Conservation (phyloP, 2,329 filamentous ascomycete species). For the Anthostomella pinea region DNA sequence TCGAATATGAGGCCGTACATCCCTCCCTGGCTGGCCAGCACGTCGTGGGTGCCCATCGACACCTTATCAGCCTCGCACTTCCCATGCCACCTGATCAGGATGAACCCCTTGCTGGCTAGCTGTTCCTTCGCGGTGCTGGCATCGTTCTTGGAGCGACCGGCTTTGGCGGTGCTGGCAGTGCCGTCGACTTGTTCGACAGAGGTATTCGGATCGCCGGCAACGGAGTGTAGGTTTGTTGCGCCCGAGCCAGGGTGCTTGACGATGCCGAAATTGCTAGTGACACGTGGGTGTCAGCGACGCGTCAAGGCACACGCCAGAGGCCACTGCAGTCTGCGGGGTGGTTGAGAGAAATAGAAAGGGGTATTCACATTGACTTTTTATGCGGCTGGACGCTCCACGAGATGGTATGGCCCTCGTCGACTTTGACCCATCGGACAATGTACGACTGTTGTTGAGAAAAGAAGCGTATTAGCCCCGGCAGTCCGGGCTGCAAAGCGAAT, state of each 20-base stretch:
- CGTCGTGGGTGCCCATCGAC: constrained; percentile 83
- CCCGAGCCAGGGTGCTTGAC: constrained; percentile 90
- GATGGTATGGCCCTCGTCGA: constrained; percentile 85
- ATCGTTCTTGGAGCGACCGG: constrained; percentile 54
- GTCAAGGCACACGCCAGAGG: neutral
- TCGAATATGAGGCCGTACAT: constrained; percentile 98
- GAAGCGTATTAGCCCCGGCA: constrained; percentile 18
- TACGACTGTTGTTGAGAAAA: constrained; percentile 81
- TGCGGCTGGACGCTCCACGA: constrained; percentile 98
- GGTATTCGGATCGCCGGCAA: constrained; percentile 41
- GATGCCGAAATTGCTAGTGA: constrained; percentile 80
- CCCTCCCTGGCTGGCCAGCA: constrained; percentile 70
- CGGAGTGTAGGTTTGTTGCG: constrained; percentile 46
- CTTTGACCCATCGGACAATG: constrained; percentile 94
- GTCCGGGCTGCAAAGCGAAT: constrained; percentile 3
- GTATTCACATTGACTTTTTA: constrained; percentile 82
- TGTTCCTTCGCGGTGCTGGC: constrained; percentile 60
- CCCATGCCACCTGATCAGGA: constrained; percentile 78
- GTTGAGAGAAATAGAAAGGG: neutral
- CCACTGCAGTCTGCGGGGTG: constrained; percentile 1
- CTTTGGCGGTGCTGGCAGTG: constrained; percentile 37
- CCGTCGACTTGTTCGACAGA: constrained; percentile 46
- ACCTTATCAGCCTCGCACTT: constrained; percentile 97
- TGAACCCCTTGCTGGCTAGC: constrained; percentile 64
- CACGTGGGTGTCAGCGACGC: constrained; percentile 16